Percentiles rank a stretch among this genome's conserved stretches.
These are phyloP conservation scores for Stentor roeselii DNA, from an alignment of 73 alveolate species.

Conservation along the genomic window DNA sequence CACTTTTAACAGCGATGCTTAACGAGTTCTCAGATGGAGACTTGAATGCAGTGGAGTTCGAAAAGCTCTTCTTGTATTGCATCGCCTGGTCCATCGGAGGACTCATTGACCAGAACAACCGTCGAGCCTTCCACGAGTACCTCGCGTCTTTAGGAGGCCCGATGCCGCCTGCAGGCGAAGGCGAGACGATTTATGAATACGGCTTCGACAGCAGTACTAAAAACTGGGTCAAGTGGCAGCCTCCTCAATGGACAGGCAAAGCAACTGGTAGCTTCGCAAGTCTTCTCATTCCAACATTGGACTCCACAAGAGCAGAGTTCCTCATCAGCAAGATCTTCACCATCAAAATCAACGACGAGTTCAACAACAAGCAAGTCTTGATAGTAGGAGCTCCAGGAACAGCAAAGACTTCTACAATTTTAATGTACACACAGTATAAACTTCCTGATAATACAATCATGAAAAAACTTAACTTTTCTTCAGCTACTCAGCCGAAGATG, in stretches of 20 bases:
- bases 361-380: conserved; percentile 60
- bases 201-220: conserved; percentile 64
- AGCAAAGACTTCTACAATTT: conserved; percentile 99
- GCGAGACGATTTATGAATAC: conserved; percentile 92
- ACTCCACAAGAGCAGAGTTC: conserved; percentile 98
- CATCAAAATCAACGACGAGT: conserved; percentile 50
- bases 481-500: conserved; percentile 98
- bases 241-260: conserved; percentile 72
- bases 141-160: conserved; percentile 91
- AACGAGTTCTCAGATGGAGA: conserved; percentile 67
- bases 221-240: conserved; percentile 89
- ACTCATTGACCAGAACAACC: conserved; percentile 95
- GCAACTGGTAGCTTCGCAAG: not conserved
- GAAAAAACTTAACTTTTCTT: conserved; percentile 98
- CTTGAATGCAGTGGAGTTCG: conserved; percentile 57
- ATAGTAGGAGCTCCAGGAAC: conserved; percentile 99
- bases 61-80: conserved; percentile 83
- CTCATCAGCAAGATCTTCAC: conserved; percentile 84
- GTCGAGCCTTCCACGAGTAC: conserved; percentile 94
- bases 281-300: conserved; percentile 98
- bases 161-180: conserved; percentile 82
- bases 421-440: conserved; percentile 69
- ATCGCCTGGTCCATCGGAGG: conserved; percentile 99
- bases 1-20: conserved; percentile 64
- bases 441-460: conserved; percentile 85